phyloP scores from a whole-genome alignment of 192 early-diverging fungal species.

The Bifiguratus adelaidae region DNA sequence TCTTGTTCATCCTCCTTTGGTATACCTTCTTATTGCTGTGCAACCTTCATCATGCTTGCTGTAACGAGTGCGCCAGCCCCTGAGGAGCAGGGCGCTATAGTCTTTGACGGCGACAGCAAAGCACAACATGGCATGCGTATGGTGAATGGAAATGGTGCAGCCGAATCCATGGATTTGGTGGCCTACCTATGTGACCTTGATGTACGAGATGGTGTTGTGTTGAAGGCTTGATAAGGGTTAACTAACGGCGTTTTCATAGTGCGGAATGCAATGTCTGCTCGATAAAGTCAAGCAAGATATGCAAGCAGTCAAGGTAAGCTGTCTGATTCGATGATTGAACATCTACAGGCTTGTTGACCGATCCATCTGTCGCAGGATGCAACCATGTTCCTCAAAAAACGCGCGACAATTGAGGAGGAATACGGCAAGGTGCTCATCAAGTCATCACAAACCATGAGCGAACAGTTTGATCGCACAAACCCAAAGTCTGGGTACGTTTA shows the following conservation, averaged over 20 bases:
- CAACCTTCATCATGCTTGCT: too few species aligned
- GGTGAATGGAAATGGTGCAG: too few species aligned
- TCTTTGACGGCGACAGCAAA: too few species aligned
- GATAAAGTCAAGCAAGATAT: slow-evolving; percentile 61
- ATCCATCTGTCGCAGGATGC: slow-evolving; percentile 44
- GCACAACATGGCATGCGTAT: too few species aligned
- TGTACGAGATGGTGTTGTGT: neutral
- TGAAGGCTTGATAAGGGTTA: neutral
- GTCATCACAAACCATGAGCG: slow-evolving; percentile 49
- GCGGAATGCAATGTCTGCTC: slow-evolving; percentile 51
- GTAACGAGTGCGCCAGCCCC: too few species aligned
- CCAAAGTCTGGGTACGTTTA: slow-evolving; percentile 40
- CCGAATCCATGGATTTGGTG: neutral
- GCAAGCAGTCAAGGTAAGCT: slow-evolving; percentile 50
- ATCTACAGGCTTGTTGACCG: neutral
- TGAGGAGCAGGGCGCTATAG: too few species aligned
- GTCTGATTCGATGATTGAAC: neutral
- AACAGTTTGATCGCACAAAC: slow-evolving; percentile 38
- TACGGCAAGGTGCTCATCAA: slow-evolving; percentile 77
- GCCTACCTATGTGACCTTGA: neutral
- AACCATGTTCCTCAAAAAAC: slow-evolving; percentile 68
- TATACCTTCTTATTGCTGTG: too few species aligned
- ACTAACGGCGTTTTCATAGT: slow-evolving; percentile 21
- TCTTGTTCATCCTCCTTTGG: too few species aligned
- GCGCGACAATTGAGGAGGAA: slow-evolving; percentile 87